phyloP scores from a whole-genome alignment of 768 basidiomycete genomes.

The Collybia nuda region DNA sequence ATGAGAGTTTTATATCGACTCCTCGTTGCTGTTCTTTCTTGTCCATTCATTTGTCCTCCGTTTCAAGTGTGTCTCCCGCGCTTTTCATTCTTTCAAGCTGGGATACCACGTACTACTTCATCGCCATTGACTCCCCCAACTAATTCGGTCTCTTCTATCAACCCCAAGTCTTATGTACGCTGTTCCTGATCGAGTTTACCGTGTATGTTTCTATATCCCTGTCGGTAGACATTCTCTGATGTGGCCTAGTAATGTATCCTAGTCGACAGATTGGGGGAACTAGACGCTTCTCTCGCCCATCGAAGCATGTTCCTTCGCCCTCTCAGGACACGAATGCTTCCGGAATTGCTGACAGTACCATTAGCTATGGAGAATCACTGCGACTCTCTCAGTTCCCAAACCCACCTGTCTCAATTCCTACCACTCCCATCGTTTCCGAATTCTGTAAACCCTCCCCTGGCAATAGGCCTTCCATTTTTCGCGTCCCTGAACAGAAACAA shows the following conservation, averaged over 20 bases:
- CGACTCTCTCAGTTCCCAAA: constrained; percentile 52
- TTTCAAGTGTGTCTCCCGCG: neutral
- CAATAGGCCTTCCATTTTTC: constrained; percentile 18
- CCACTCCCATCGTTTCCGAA: constrained; percentile 35
- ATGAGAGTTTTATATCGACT: constrained; percentile 5
- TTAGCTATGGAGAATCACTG: constrained; percentile 42
- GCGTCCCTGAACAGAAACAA: constrained; percentile 3
- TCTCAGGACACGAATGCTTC: constrained; percentile 56
- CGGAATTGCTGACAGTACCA: constrained; percentile 55
- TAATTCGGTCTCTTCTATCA: too few relatives aligned
- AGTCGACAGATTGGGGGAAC: constrained; percentile 10
- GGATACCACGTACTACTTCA: constrained; percentile 4
- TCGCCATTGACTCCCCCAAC: too few relatives aligned
- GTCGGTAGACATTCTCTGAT: neutral
- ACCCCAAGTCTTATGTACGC: too few relatives aligned
- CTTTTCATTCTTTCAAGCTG: constrained; percentile 9
- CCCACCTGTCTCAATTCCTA: constrained; percentile 48
- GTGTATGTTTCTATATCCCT: constrained; percentile 1
- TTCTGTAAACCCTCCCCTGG: constrained; percentile 25
- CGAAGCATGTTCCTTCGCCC: constrained; percentile 29
- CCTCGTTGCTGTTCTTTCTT: constrained; percentile 1
- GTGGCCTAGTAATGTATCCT: constrained; percentile 11
- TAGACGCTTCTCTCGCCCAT: constrained; percentile 12
- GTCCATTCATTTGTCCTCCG: constrained; percentile 3
- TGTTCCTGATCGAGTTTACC: neutral